A percentile compares a stretch with the other conserved stretches of the same genome.
phyloP scores from a whole-genome alignment of 75 land plant species.

The Pinus albicaulis region DNA sequence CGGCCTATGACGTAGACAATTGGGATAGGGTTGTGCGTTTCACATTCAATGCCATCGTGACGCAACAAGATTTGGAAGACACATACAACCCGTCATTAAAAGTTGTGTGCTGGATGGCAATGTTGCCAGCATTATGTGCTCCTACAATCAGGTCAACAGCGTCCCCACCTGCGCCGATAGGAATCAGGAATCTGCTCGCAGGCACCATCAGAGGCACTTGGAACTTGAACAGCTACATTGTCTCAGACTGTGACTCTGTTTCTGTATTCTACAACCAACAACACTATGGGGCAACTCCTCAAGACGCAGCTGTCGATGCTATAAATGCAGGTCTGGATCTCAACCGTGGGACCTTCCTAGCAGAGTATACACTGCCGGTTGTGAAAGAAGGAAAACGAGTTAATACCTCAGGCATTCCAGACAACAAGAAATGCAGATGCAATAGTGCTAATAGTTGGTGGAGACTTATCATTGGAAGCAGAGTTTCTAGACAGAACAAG shows the following conservation, averaged over 20 bases:
- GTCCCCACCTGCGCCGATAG: constrained; percentile 89
- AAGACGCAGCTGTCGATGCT: constrained; percentile 79
- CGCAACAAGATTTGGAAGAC: constrained; percentile 83
- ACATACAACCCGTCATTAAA: constrained; percentile 32
- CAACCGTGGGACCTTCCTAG: no score
- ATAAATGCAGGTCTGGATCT: constrained; percentile 93
- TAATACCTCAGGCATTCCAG: no score
- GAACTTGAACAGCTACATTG: constrained; percentile 85
- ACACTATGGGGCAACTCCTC: constrained; percentile 70
- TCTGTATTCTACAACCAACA: constrained; percentile 57
- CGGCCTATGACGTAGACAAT: constrained; percentile 84
- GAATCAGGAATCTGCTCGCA: constrained; percentile 54
- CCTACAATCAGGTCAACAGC: constrained; percentile 93
- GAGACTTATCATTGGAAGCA: no score
- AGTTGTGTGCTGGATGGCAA: constrained; percentile 42
- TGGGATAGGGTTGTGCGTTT: constrained; percentile 62
- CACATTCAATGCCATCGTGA: constrained; percentile 73
- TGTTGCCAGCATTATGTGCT: constrained; percentile 91
- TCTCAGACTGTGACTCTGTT: constrained; percentile 93
- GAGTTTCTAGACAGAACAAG: no score
- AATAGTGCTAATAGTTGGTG: no score
- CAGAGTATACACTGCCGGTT: constrained; percentile 13
- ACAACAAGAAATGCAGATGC: no score
- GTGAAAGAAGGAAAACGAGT: no score
- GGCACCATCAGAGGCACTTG: constrained; percentile 57